Evolutionary conservation across 2,329 filamentous ascomycete species (phyloP), one percentile per base, ranked within the genome.

Genomic region (Colletotrichum tropicicola): DNA sequence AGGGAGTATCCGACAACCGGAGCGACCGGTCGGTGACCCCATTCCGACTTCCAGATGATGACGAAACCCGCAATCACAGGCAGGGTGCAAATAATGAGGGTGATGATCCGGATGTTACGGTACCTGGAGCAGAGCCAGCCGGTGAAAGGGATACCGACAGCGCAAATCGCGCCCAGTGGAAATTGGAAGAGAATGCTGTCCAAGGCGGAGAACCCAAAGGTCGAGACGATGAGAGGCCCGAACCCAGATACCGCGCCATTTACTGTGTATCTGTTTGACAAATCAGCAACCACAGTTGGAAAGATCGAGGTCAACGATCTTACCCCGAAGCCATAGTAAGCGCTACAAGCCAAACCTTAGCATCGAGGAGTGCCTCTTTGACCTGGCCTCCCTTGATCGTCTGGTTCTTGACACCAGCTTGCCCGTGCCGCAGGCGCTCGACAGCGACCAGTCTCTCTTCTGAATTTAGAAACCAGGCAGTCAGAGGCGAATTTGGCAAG

Each of bases 101-200:
- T 76, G 6, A 83, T 77, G 41, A 88, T 80, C 9, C 86, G 80
- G 8, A 85, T 82, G 69, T 89, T 87, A 1, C 78, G 81, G 32
- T 87, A 73, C 0, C 79, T 76, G 1, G 82, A 80, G 9, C 80
- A 81, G 5, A 88, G 74, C 55, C 79, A 88, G 2, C 87, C 86
- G 25, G 81, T 83, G 0, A 86, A 72, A 0, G 87, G 77, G 63
- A 89, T 88, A 44, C 80, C 81, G 21, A 88, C 75, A 45, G 86
- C 78, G 63, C 82, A 86, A 15, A 89, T 74, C 1, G 75, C 85
- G 1, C 87, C 87, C 1, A 89, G 78, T 0, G 87, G 87, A 57
- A 89, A 88, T 53, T 89, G 87, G 69, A 85, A 85, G 0, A 88
- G 79, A 55, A 89, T 87, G 0, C 83, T 80, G n/a, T 84, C 79